Evolutionary conservation across 768 basidiomycete genomes (phyloP).

Genomic region (Boletus barrowsii): DNA sequence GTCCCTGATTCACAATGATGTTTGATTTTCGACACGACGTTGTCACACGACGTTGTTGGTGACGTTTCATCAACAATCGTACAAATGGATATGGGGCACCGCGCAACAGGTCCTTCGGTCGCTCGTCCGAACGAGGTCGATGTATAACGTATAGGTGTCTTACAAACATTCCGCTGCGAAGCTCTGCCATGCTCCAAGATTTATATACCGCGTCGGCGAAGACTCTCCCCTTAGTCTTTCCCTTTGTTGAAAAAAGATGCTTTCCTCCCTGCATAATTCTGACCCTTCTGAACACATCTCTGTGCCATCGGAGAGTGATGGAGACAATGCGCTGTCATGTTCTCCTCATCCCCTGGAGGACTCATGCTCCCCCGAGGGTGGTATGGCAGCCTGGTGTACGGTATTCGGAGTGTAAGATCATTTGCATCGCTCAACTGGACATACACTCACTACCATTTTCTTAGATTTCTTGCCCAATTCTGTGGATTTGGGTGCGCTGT

Average conservation of each 20-base stretch:
- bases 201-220: neutral
- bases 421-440: neutral
- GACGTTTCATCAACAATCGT: neutral
- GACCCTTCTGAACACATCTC: neutral
- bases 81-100: neutral
- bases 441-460: neutral
- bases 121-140: neutral
- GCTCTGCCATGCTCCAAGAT: neutral
- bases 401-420: slow-evolving; percentile 24
- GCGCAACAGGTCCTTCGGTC: neutral
- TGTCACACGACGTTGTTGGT: neutral
- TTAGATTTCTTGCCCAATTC: slow-evolving; percentile 27
- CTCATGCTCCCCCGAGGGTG: slow-evolving; percentile 12
- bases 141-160: neutral
- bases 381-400: slow-evolving; percentile 25
- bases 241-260: slow-evolving; percentile 1
- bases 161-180: no score
- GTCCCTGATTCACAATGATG: neutral
- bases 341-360: neutral
- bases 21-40: neutral
- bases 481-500: slow-evolving; percentile 24
- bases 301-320: neutral
- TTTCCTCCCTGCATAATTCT: neutral
- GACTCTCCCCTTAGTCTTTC: neutral
- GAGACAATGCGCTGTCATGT: neutral